These are phyloP conservation scores for Colletotrichum aenigma DNA, from an alignment of 2,329 filamentous ascomycete genomes.

Conservation along the genomic window DNA sequence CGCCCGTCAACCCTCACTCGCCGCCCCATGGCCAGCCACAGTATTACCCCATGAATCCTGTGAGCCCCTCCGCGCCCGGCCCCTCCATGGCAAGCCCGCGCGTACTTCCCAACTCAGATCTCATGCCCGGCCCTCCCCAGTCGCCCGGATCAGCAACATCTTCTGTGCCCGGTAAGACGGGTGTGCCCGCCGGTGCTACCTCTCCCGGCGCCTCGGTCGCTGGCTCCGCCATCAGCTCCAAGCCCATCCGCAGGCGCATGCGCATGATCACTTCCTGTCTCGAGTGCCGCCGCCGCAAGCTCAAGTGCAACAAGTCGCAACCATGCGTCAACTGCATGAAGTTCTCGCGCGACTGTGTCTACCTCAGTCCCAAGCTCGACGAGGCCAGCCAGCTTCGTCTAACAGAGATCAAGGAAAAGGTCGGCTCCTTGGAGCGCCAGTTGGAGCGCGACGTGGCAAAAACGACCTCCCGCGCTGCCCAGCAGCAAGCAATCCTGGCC, in stretches of 20 bases:
- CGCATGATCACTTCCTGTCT: conserved; percentile 72
- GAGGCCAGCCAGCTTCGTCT: conserved; percentile 71
- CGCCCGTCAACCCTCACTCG: conserved; percentile 2
- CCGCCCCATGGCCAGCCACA: conserved; percentile 17
- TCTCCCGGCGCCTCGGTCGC: conserved; percentile 2
- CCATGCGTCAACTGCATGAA: conserved; percentile 73
- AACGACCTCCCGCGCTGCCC: conserved; percentile 32
- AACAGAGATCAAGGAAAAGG: conserved; percentile 80
- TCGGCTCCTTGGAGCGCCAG: conserved; percentile 72
- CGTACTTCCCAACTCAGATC: conserved; percentile 12
- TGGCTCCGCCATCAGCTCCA: conserved; percentile 24
- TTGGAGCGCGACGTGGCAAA: conserved; percentile 71
- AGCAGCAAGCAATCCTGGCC: conserved; percentile 44
- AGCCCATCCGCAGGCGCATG: conserved; percentile 62
- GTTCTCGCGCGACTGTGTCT: conserved; percentile 61
- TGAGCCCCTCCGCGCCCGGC: conserved; percentile 3
- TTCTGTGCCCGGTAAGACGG: neutral
- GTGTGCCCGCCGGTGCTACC: neutral
- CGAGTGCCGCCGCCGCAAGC: conserved; percentile 75
- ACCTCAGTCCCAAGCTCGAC: conserved; percentile 71
- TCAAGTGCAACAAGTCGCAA: conserved; percentile 77
- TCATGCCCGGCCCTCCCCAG: conserved; percentile 7
- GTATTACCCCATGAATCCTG: conserved; percentile 13
- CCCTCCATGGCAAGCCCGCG: conserved; percentile 12
- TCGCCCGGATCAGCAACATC: conserved; percentile 12